These are phyloP conservation scores for Rhododendron vialii DNA, from an alignment of 148 eudicot genomes.

Conservation along the genomic window DNA sequence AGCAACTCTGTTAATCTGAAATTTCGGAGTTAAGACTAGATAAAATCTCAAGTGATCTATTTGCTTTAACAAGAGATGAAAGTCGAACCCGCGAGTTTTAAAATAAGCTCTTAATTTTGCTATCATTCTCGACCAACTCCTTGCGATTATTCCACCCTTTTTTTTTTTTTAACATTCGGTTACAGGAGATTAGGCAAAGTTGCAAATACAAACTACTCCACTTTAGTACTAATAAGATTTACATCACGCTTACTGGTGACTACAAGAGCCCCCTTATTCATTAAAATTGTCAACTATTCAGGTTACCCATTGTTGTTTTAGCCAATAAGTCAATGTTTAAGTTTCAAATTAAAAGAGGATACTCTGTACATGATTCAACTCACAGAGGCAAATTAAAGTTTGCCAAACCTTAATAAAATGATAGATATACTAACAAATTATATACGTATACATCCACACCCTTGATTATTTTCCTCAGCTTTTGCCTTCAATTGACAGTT, in stretches of 20 bases:
- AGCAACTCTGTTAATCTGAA: not conserved
- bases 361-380: not conserved
- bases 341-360: too few species aligned
- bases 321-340: too few species aligned
- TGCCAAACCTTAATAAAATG: not conserved
- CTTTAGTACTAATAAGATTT: too few species aligned
- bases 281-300: too few species aligned
- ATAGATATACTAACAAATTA: not conserved
- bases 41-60: too few species aligned
- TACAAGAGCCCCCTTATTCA: too few species aligned
- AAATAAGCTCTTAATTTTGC: not conserved
- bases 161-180: too few species aligned
- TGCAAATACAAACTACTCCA: too few species aligned
- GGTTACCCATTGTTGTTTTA: too few species aligned
- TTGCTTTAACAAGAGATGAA: not conserved
- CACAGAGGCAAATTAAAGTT: not conserved
- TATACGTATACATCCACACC: not conserved
- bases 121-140: not conserved
- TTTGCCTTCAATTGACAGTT: not conserved
- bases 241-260: too few species aligned
- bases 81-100: not conserved
- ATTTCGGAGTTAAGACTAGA: too few species aligned
- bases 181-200: not conserved
- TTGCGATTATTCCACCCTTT: not conserved
- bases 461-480: not conserved